Evolutionary conservation across 352 stramenopile genomes (phyloP), one percentile per base, ranked within the genome.

Genomic region (Phytophthora litchii): DNA sequence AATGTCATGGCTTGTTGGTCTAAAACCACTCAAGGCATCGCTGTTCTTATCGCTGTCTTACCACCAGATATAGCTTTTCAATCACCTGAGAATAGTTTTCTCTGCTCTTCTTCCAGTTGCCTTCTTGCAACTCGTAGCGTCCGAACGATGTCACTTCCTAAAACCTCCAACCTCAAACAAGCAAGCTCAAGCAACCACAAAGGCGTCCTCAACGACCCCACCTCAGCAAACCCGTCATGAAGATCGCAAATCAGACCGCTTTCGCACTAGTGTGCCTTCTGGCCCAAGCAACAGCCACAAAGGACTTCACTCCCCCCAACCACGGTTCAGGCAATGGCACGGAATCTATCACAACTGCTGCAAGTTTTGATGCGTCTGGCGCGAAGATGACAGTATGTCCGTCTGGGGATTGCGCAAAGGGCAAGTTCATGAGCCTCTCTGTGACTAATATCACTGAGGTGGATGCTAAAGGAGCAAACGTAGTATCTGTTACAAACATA

Each of bases 351-450:
- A 78, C 64, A 42, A 80, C 72, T 0, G 45, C 41, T 0, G 72
- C 64, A 34, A 77, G 72, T 36, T 80, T 85, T 25, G 62, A 55
- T 21, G 60, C 56, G 1, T 13, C 14, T 0, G 67, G 64, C 11
- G 72, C 56, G n/a, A 70, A 73, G 27, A 80, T 86, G 36, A 20
- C 70, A 20, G 49, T 86, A 0, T 83, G 76, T 25, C 72, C 76
- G 8, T 63, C 54, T n/a, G 69, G 69, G 13, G 60, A 82, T 35
- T 96, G 83, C 34, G 88, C 76, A 3, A 95, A 90, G 44, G 82
- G 84, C 23, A 97, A 94, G 32, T 98, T 97, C 76, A 98, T 99
- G 91, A 83, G 91, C 58, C 83, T 98, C 23, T 43, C 55, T 7
- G 60, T 80, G 17, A 38, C 49, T 0, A 71, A 65, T 20, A 52